These are phyloP conservation scores for Aspergillus texensis DNA, from an alignment of 2,329 filamentous ascomycete genomes.

Conservation along the genomic window DNA sequence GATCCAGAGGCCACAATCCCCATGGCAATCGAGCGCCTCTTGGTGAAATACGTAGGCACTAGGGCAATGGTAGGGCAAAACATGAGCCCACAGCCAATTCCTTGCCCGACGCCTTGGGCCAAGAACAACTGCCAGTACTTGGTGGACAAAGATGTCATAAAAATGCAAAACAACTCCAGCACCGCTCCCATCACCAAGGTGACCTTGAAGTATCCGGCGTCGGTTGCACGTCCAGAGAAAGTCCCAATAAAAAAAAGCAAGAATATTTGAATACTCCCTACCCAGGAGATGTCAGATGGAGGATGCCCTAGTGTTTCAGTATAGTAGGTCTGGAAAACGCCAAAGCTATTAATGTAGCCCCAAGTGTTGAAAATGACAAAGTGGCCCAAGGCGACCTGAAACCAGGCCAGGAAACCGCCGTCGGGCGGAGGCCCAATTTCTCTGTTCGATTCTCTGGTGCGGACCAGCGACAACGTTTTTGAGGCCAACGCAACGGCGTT, in stretches of 20 bases:
- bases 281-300: constrained; percentile 56
- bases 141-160: constrained; percentile 53
- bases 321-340: constrained; percentile 60
- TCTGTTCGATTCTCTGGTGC: constrained; percentile 40
- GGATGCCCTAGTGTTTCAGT: constrained; percentile 42
- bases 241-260: constrained; percentile 55
- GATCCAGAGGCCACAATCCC: constrained; percentile 63
- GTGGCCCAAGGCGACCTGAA: constrained; percentile 56
- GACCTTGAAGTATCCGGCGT: constrained; percentile 55
- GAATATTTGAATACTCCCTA: constrained; percentile 56
- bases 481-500: constrained; percentile 24
- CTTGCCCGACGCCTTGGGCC: constrained; percentile 59
- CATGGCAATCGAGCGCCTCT: constrained; percentile 62
- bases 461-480: constrained; percentile 39
- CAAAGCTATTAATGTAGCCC: constrained; percentile 58
- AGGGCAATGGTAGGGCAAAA: constrained; percentile 59
- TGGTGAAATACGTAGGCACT: constrained; percentile 63
- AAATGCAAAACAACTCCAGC: constrained; percentile 51
- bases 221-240: constrained; percentile 54
- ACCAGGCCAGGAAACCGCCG: constrained; percentile 59
- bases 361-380: constrained; percentile 62
- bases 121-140: constrained; percentile 54
- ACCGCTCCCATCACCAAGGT: constrained; percentile 47
- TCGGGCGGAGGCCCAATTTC: constrained; percentile 48
- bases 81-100: constrained; percentile 58